Base-by-base conservation (phyloP, 139 green algal genomes). In the Medakamo hakoo region DNA sequence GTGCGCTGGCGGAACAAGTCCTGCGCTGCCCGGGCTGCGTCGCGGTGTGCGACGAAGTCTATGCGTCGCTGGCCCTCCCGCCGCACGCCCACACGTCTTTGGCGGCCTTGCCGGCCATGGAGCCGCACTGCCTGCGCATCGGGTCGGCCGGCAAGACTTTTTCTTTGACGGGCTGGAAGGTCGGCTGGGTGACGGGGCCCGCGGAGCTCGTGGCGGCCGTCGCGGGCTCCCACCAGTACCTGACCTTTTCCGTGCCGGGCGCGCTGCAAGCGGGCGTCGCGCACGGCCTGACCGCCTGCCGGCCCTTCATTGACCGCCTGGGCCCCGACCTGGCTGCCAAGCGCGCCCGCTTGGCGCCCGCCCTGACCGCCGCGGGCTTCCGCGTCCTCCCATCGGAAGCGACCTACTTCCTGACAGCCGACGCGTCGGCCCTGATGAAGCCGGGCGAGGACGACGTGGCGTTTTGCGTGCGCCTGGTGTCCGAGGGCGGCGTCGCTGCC, bases 111-210 rank as follows among this genome's bases (percentile, higher is more conserved):
- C 76, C 80, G 16, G 83, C 74, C 65, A 93, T 94, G 85, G 24
- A 3, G 27, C 64, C 84, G 28, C 75, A 83, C 29, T 64, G 58
- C 32, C 71, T 92, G 4, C 71, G 85, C 18, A 78, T 92, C 55
- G 82, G 83, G 1, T 84, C 72, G 27, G 86, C 86, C 0, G 84
- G 83, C 55, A 94, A 94, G 73, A 93, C 86, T 9, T 94, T 94
- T 65, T 80, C 64, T 25, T 85, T 93, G 68, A 94, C 86, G 2
- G 80, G 76, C 0, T 94, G 84, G 81, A 94, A 93, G 84, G 82
- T 90, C 27, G 85, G 85, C 3, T 93, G 84, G 84, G 74, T 87
- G 63, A 82, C 82, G 0, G 82, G 81, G 22, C 82, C 84, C 3
- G 24, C 68, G 0, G n/a, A 27, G 25, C 62, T 93, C 59, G 62